Conservation (phyloP, 805 yeast genomes). For the Wickerhamiella occidentalis region DNA sequence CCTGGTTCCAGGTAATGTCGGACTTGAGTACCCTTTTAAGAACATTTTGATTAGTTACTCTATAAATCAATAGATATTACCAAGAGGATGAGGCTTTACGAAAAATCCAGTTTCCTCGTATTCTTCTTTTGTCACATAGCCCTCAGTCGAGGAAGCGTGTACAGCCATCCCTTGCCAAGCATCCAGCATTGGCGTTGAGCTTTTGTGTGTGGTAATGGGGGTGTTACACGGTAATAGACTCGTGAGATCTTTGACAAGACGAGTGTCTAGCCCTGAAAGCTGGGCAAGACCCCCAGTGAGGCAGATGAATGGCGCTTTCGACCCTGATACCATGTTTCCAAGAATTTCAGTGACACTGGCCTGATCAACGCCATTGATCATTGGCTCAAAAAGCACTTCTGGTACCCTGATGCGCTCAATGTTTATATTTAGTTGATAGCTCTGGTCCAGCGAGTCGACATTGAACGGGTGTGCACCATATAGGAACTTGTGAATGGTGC, state of each 20-base stretch:
- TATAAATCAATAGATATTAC: constrained; percentile 33
- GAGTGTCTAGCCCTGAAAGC: constrained; percentile 50
- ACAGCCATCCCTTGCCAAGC: constrained; percentile 92
- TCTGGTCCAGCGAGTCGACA: constrained; percentile 69
- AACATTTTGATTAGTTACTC: neutral
- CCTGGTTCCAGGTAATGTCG: too few species aligned
- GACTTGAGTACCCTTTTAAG: too few species aligned
- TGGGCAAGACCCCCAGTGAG: constrained; percentile 76
- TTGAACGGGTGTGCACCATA: constrained; percentile 86
- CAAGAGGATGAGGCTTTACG: constrained; percentile 74
- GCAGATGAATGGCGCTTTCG: constrained; percentile 47
- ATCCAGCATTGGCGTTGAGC: constrained; percentile 60
- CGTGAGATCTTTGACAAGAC: constrained; percentile 60
- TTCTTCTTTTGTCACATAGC: constrained; percentile 53
- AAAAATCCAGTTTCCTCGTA: constrained; percentile 85
- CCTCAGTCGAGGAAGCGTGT: constrained; percentile 43
- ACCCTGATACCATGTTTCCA: constrained; percentile 43
- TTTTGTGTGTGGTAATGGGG: constrained; percentile 46
- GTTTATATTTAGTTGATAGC: constrained; percentile 82
- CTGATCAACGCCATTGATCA: constrained; percentile 89
- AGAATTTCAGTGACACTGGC: constrained; percentile 80
- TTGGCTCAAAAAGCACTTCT: constrained; percentile 83
- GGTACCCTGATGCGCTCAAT: constrained; percentile 87
- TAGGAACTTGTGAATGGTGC: constrained; percentile 66
- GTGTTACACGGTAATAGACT: constrained; percentile 59